Percentiles rank a stretch among this genome's conserved stretches.
Evolutionary conservation across 331 rosid species (phyloP).

Genomic region (Erythrophleum ivorense): DNA sequence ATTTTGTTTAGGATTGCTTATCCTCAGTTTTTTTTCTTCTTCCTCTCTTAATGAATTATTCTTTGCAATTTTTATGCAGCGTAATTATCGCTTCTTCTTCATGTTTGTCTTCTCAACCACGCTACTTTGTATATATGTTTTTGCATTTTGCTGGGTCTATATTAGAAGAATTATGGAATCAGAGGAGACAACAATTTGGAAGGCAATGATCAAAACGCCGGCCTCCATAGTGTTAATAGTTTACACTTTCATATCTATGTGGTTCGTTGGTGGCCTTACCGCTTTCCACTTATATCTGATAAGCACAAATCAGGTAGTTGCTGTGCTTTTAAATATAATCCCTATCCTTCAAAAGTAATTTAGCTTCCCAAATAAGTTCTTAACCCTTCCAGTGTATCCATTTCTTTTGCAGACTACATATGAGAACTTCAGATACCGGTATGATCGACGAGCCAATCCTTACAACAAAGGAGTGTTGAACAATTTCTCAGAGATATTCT

Average conservation of each 20-base stretch:
- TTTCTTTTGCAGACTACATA: slow-evolving; percentile 84
- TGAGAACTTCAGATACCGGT: slow-evolving; percentile 93
- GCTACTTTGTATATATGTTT: slow-evolving; percentile 92
- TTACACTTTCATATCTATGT: slow-evolving; percentile 94
- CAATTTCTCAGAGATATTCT: slow-evolving; percentile 86
- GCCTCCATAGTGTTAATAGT: slow-evolving; percentile 87
- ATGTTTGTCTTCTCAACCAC: slow-evolving; percentile 98
- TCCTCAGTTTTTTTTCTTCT: neutral
- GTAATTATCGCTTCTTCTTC: slow-evolving; percentile 98
- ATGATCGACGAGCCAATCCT: slow-evolving; percentile 83
- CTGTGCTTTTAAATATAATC: slow-evolving; percentile 17
- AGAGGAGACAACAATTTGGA: slow-evolving; percentile 83
- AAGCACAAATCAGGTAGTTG: slow-evolving; percentile 90
- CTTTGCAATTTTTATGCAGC: slow-evolving; percentile 61
- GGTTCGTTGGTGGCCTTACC: slow-evolving; percentile 98
- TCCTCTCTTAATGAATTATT: neutral
- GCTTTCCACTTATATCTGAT: slow-evolving; percentile 95
- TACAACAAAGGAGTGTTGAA: slow-evolving; percentile 74
- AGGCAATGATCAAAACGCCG: slow-evolving; percentile 93
- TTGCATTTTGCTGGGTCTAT: slow-evolving; percentile 96
- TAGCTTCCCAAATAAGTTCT: neutral
- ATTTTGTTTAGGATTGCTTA: slow-evolving; percentile 24
- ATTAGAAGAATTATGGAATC: slow-evolving; percentile 80
- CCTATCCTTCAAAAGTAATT: slow-evolving; percentile 14
- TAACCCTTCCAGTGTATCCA: slow-evolving; percentile 10